These are phyloP conservation scores for Alternaria triticina DNA, from an alignment of 2,329 filamentous ascomycete species.

Conservation along the genomic window DNA sequence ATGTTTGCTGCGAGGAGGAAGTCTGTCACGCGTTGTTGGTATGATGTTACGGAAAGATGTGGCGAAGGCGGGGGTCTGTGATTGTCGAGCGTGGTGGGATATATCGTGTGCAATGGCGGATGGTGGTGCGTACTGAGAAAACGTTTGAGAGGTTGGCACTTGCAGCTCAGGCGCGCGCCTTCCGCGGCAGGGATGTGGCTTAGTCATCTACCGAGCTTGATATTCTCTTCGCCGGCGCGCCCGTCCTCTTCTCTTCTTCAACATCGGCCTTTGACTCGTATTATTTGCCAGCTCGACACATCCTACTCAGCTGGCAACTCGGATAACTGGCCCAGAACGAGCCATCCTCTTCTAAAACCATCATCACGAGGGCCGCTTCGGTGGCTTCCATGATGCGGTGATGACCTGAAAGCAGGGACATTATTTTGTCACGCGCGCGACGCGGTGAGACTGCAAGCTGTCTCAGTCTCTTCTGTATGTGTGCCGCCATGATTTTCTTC, in stretches of 20 bases:
- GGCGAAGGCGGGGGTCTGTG: slow-evolving; percentile 3
- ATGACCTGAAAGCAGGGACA: slow-evolving; percentile 73
- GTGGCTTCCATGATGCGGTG: slow-evolving; percentile 69
- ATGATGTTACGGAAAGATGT: slow-evolving; percentile 8
- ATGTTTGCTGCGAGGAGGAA: slow-evolving; percentile 8
- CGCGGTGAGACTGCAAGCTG: slow-evolving; percentile 21
- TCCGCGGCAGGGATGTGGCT: slow-evolving; percentile 21
- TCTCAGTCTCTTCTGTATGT: slow-evolving; percentile 23
- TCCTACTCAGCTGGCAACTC: slow-evolving; percentile 71
- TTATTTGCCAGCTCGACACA: slow-evolving; percentile 67
- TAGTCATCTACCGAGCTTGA: slow-evolving; percentile 19
- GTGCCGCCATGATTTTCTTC: slow-evolving; percentile 19
- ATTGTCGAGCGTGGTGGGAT: slow-evolving; percentile 20
- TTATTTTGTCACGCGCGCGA: slow-evolving; percentile 40
- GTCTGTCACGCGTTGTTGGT: slow-evolving; percentile 4
- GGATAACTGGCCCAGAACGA: slow-evolving; percentile 74
- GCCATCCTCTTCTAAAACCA: slow-evolving; percentile 78
- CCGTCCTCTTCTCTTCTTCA: slow-evolving; percentile 32
- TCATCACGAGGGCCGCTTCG: slow-evolving; percentile 72
- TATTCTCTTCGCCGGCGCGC: slow-evolving; percentile 23
- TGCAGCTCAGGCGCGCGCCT: slow-evolving; percentile 29
- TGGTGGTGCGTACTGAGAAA: slow-evolving; percentile 33
- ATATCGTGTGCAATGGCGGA: slow-evolving; percentile 25
- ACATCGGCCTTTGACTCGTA: slow-evolving; percentile 75
- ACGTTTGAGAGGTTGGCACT: slow-evolving; percentile 37